Conservation (phyloP, 495 filamentous ascomycete genomes). For the Hypoxylon rickii region DNA sequence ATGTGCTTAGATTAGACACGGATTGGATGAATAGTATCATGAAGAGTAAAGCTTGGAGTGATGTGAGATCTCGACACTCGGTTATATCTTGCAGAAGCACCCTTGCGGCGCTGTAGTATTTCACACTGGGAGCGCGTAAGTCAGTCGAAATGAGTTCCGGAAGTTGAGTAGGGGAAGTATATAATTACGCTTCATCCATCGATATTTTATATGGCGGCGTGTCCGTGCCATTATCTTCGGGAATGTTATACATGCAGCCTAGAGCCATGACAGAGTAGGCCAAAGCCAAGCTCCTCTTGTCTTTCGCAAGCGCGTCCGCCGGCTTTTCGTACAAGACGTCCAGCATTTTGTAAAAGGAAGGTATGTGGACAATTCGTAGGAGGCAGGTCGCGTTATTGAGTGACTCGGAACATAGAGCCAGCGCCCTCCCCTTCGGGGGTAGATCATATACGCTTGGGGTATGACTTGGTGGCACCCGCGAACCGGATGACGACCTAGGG, state of each 20-base stretch:
- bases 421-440: conserved; percentile 69
- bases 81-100: conserved; percentile 81
- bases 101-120: conserved; percentile 82
- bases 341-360: conserved; percentile 77
- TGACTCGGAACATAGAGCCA: conserved; percentile 72
- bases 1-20: conserved; percentile 87
- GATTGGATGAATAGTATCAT: conserved; percentile 94
- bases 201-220: conserved; percentile 64
- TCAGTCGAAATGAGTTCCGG: neutral
- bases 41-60: conserved; percentile 84
- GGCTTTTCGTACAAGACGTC: conserved; percentile 79
- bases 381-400: conserved; percentile 83
- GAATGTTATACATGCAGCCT: conserved; percentile 78
- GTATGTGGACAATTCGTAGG: conserved; percentile 85
- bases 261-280: conserved; percentile 84
- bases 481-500: conserved; percentile 62
- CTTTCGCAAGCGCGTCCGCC: conserved; percentile 69
- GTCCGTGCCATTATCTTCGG: conserved; percentile 44
- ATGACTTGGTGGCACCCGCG: conserved; percentile 63
- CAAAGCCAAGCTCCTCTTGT: conserved; percentile 81
- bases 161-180: neutral
- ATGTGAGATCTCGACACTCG: conserved; percentile 83
- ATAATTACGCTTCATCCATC: conserved; percentile 75
- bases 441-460: conserved; percentile 66
- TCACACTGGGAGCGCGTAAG: conserved; percentile 59